Conservation (phyloP, 2,329 filamentous ascomycete species). For the Fusarium xylarioides region DNA sequence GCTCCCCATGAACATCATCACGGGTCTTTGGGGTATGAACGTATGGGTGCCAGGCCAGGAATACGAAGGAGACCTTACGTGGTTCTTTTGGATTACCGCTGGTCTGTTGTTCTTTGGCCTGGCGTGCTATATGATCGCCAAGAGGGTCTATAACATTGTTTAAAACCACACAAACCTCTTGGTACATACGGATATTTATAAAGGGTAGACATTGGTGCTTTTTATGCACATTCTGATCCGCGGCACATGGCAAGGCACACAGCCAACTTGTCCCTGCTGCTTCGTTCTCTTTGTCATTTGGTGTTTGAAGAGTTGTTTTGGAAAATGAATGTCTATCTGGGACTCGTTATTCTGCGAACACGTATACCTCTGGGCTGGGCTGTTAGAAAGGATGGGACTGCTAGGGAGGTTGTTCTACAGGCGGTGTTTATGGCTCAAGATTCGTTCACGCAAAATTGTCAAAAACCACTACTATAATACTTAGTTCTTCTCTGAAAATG, state of each 20-base stretch:
- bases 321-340: not conserved
- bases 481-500: not conserved
- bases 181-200: not conserved
- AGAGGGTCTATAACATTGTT: constrained; percentile 83
- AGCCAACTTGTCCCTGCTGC: constrained; percentile 14
- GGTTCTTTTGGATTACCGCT: constrained; percentile 80
- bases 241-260: constrained; percentile 1
- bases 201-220: not conserved
- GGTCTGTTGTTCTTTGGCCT: constrained; percentile 82
- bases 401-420: not conserved
- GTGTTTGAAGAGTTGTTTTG: not conserved
- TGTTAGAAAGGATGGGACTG: constrained; percentile 14
- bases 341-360: constrained; percentile 9
- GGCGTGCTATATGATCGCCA: constrained; percentile 82
- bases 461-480: not conserved
- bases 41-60: constrained; percentile 94
- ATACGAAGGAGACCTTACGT: constrained; percentile 75
- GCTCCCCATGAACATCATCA: constrained; percentile 98
- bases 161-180: constrained; percentile 47
- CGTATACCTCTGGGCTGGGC: constrained; percentile 1
- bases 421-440: not conserved
- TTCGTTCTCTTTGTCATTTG: constrained; percentile 3
- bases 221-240: not conserved
- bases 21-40: constrained; percentile 99
- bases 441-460: constrained; percentile 17